phyloP scores from a whole-genome alignment of 306 rosid species.

The Cucurbita ficifolia region DNA sequence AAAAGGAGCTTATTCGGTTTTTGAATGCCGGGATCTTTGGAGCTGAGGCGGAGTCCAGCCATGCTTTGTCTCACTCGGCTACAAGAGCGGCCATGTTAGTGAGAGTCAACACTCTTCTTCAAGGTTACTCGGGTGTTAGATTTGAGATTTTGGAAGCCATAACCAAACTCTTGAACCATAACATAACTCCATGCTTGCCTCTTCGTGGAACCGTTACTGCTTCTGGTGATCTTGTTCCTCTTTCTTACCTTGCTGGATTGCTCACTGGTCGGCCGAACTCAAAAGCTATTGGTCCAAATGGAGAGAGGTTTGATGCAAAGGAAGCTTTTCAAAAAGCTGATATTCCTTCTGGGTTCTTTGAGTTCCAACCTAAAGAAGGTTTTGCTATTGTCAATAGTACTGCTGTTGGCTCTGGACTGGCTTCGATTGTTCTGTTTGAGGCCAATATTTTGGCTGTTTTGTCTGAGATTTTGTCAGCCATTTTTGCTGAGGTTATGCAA shows the following conservation, averaged over 20 bases:
- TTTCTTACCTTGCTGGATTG: constrained; percentile 65
- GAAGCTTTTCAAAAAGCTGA: constrained; percentile 44
- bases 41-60: not conserved
- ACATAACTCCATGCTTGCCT: constrained; percentile 42
- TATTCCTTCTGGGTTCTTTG: constrained; percentile 53
- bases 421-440: not conserved
- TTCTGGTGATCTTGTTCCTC: constrained; percentile 54
- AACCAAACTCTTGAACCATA: constrained; percentile 49
- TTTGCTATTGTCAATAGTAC: constrained; percentile 25
- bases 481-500: too few species aligned
- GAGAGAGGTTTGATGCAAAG: constrained; percentile 29
- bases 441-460: too few species aligned
- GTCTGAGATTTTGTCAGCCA: too few species aligned
- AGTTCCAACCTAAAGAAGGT: constrained; percentile 83
- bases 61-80: not conserved
- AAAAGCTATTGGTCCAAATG: not conserved
- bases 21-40: not conserved
- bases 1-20: constrained; percentile 6
- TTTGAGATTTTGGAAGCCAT: constrained; percentile 29
- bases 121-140: not conserved
- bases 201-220: constrained; percentile 1
- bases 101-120: constrained; percentile 47
- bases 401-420: not conserved
- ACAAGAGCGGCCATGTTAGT: constrained; percentile 15
- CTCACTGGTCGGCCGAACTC: not conserved